Percentiles rank a stretch among this genome's conserved stretches.
Evolutionary conservation across 1,139 yeast genomes (phyloP).

Genomic region (Ashbya aceris): DNA sequence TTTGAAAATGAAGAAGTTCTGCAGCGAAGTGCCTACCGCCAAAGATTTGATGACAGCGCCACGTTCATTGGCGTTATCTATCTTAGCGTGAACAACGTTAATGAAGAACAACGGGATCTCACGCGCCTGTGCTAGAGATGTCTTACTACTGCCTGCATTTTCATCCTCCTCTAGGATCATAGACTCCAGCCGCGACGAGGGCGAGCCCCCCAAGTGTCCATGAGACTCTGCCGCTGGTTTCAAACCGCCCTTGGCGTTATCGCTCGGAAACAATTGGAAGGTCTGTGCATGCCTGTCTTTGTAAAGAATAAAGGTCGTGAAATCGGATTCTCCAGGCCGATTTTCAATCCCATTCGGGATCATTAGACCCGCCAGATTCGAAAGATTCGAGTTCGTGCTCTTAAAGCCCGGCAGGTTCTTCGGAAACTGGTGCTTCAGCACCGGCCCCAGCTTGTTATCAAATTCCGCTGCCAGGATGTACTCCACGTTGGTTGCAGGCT

Average conservation of each 20-base stretch:
- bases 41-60: constrained; percentile 24
- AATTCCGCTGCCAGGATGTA: constrained; percentile 25
- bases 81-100: constrained; percentile 21
- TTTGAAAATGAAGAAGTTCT: constrained; percentile 38
- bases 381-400: constrained; percentile 5
- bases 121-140: not conserved
- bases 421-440: constrained; percentile 22
- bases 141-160: not conserved
- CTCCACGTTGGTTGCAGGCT: constrained; percentile 12
- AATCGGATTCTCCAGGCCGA: constrained; percentile 20
- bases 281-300: constrained; percentile 11
- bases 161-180: constrained; percentile 11
- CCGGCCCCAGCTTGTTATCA: constrained; percentile 25
- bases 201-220: constrained; percentile 1
- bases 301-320: constrained; percentile 22
- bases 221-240: not conserved
- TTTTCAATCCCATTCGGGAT: constrained; percentile 25
- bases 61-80: constrained; percentile 19
- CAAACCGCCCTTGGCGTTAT: not conserved
- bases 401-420: constrained; percentile 19
- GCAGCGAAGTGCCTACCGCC: constrained; percentile 42
- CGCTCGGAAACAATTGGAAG: constrained; percentile 19
- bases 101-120: constrained; percentile 18
- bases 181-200: not conserved
- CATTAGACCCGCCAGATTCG: constrained; percentile 24